Evolutionary conservation across 768 basidiomycete genomes (phyloP), one percentile per base, ranked within the genome.

Genomic region (Lentinula raphanica): DNA sequence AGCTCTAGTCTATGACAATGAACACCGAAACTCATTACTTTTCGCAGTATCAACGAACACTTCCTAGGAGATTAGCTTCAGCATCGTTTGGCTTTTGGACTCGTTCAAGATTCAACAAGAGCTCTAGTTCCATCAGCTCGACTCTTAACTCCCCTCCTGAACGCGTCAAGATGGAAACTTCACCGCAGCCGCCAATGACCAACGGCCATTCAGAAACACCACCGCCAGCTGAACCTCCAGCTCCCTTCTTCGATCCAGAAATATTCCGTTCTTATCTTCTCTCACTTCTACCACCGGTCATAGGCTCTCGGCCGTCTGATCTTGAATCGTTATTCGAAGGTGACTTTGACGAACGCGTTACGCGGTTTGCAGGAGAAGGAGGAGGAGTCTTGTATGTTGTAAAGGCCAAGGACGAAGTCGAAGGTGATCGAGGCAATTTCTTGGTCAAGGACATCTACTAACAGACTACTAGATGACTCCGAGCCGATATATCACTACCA

Each of bases 371-470:
- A 7, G 74, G 76, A 3, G 92, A 94, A 62, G 83, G 81, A 28
- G 86, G 86, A 5, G 89, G 83, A 13, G 89, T 87, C 28, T 75
- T 94, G 45, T 94, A 94, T 69, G 85, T 94, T 28, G 86, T 91
- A 36, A 93, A 94, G 74, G 75, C 79, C 59, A 87, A 77, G 70
- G 86, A 90, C 35, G 89, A 89, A 49, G 73, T 76, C 13, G 90
- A 91, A 72, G 87, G 92, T 89, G 63, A 62, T 78, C 12, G 23
- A 9, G 9, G 19, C 12, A 66, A 62, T 55, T 42, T 12, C 6
- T 21, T 25, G 27, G 5, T 12, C 25, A 4, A 29, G 3, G 12
- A 4, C 17, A 3, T 48, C 29, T 1, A 3, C 46, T 48, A 13
- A 48, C 46, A 60, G 32, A 39, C 45, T 54, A 28, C 54, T 67